These are phyloP conservation scores for Rhinocladiella mackenziei DNA, from an alignment of 2,329 filamentous ascomycete species.

Conservation along the genomic window DNA sequence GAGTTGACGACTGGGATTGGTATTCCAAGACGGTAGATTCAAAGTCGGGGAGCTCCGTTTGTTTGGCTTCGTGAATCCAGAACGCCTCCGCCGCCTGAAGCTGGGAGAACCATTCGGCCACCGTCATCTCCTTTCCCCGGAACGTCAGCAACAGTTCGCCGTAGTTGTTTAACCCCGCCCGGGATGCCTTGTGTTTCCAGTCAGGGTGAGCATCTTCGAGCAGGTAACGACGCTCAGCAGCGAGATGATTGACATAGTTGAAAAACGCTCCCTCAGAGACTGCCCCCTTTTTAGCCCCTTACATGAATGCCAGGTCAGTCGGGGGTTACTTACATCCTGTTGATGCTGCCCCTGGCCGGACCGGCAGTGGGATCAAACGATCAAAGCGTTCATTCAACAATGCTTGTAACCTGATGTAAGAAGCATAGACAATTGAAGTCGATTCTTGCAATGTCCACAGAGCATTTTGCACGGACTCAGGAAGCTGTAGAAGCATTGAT, in stretches of 20 bases:
- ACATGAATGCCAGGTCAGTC: constrained; percentile 1
- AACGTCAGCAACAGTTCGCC: constrained; percentile 15
- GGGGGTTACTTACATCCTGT: constrained; percentile 16
- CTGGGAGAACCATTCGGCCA: constrained; percentile 19
- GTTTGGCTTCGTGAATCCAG: constrained; percentile 19
- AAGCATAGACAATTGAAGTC: constrained; percentile 26
- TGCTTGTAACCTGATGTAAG: constrained; percentile 22
- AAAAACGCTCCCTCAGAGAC: constrained; percentile 25
- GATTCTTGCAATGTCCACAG: constrained; percentile 26
- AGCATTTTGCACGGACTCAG: constrained; percentile 19
- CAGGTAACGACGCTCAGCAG: constrained; percentile 23
- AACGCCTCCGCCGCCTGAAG: constrained; percentile 16
- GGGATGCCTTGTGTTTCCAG: constrained; percentile 26
- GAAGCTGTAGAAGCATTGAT: constrained; percentile 23
- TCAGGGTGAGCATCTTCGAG: constrained; percentile 25
- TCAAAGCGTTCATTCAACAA: constrained; percentile 25
- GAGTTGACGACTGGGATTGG: constrained; percentile 15
- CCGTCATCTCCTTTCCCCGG: constrained; percentile 21
- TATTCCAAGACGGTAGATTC: constrained; percentile 21
- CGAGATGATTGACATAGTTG: constrained; percentile 25
- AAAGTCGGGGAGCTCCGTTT: constrained; percentile 23
- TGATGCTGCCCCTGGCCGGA: constrained; percentile 1
- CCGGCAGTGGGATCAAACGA: constrained; percentile 17
- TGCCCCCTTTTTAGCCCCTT: constrained; percentile 4
- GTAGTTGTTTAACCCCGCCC: constrained; percentile 15